Evolutionary conservation across 2,329 filamentous ascomycete species (phyloP), one percentile per base, ranked within the genome.

Genomic region (Lizonia empirigonia): DNA sequence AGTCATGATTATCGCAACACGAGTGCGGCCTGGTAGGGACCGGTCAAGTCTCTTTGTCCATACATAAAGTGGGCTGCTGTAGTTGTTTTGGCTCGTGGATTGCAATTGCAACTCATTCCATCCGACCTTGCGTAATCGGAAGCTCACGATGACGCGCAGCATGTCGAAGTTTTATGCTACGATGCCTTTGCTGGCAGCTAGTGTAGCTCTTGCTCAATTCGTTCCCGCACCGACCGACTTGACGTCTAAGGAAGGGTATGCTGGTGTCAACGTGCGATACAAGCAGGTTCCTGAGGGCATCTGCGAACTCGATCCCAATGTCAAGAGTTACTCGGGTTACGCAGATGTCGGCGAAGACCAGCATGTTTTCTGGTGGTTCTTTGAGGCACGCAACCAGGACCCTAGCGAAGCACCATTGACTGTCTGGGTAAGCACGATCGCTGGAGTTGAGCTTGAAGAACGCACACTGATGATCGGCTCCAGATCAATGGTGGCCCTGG

Each of bases 311-410:
- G 80, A 81, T 15, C 80, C 80, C 1, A 76, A 77, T 22, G 80
- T 84, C 16, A 83, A 83, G 57, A 81, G 78, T 22, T 84, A 79
- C 59, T 78, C 79, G 1, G 80, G 82, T 18, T 84, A 84, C 58
- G 77, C 81, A 10, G 81, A 83, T 59, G 74, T 83, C 7, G 76
- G 69, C 4, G 72, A 77, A 3, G 70, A 81, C 32, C 73, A 81
- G 50, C 80, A 83, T 60, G 78, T 81, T 36, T 81, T 84, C 67
- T 85, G 78, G 76, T 74, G 77, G 76, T 78, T 83, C 67, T 84
- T 84, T 54, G 81, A 83, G 61, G 74, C 80, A 10, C 75, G 81
- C 24, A 78, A 80, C 44, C 63, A 68, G 35, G 75, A 81, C 53
- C 80, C 79, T 1, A 66, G 71, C 3, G 62, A 78, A 36, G 82